phyloP scores from a whole-genome alignment of 1,284 basidiomycete genomes.

The Grifola frondosa region DNA sequence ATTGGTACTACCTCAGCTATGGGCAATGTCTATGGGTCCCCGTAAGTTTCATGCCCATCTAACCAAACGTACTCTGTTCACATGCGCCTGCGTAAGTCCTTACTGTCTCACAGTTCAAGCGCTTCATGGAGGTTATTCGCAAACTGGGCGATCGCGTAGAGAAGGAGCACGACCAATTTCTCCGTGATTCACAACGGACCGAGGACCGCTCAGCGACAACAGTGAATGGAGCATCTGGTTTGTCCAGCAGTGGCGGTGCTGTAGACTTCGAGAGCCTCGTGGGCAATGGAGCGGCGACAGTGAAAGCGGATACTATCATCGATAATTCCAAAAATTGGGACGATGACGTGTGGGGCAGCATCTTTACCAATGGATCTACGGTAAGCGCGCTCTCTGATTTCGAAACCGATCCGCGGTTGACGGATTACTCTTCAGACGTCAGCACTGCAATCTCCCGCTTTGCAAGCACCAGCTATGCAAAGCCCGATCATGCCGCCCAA shows the following conservation, averaged over 20 bases:
- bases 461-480: conserved; percentile 22
- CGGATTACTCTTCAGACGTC: conserved; percentile 5
- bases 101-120: conserved; percentile 87
- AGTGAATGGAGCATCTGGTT: conserved; percentile 26
- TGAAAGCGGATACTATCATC: conserved; percentile 47
- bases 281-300: conserved; percentile 43
- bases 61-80: conserved; percentile 3
- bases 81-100: conserved; percentile 52
- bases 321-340: conserved; percentile 56
- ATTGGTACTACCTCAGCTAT: conserved; percentile 89
- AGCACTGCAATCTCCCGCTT: too few species aligned
- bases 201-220: conserved; percentile 67
- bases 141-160: conserved; percentile 79
- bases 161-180: conserved; percentile 80
- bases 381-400: conserved; percentile 29
- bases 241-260: conserved; percentile 39
- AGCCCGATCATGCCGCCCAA: conserved; percentile 23
- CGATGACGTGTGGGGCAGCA: conserved; percentile 79
- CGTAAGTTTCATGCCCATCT: conserved; percentile 46
- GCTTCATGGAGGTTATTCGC: conserved; percentile 82
- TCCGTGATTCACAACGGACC: conserved; percentile 79
- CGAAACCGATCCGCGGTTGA: neutral
- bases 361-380: conserved; percentile 48
- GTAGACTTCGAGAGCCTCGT: conserved; percentile 79
- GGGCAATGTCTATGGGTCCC: conserved; percentile 97